These are phyloP conservation scores for Entoloma clypeatum DNA, from an alignment of 1,284 basidiomycete genomes.

Conservation along the genomic window DNA sequence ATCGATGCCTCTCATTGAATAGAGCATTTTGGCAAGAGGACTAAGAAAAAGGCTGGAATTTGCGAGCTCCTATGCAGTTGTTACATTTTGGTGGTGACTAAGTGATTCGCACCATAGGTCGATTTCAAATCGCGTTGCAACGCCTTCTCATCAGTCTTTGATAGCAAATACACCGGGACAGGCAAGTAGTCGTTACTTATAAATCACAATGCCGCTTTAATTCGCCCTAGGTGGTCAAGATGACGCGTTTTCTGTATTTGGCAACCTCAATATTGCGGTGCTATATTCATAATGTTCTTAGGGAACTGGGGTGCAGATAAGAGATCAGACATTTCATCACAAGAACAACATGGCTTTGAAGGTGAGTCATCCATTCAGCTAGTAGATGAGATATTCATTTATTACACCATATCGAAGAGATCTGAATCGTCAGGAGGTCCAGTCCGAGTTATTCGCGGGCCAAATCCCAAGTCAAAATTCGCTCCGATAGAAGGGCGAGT, in stretches of 20 bases:
- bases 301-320: slow-evolving; percentile 30
- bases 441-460: slow-evolving; percentile 40
- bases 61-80: too few species aligned
- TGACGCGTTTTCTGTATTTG: slow-evolving; percentile 14
- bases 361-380: slow-evolving; percentile 18
- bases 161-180: slow-evolving; percentile 37
- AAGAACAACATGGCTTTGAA: slow-evolving; percentile 30
- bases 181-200: slow-evolving; percentile 11
- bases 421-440: slow-evolving; percentile 29
- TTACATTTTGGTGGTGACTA: too few species aligned
- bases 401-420: slow-evolving; percentile 27
- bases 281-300: neutral
- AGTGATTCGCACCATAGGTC: neutral
- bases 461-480: slow-evolving; percentile 20
- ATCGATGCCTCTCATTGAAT: too few species aligned
- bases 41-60: too few species aligned
- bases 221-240: slow-evolving; percentile 15
- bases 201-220: neutral
- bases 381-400: neutral
- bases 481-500: slow-evolving; percentile 33
- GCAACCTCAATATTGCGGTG: too few species aligned
- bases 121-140: neutral
- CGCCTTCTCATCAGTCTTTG: too few species aligned
- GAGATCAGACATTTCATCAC: slow-evolving; percentile 34
- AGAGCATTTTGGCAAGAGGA: too few species aligned